Conservation (phyloP, 2,329 filamentous ascomycete genomes). For the Aspergillus candidus region DNA sequence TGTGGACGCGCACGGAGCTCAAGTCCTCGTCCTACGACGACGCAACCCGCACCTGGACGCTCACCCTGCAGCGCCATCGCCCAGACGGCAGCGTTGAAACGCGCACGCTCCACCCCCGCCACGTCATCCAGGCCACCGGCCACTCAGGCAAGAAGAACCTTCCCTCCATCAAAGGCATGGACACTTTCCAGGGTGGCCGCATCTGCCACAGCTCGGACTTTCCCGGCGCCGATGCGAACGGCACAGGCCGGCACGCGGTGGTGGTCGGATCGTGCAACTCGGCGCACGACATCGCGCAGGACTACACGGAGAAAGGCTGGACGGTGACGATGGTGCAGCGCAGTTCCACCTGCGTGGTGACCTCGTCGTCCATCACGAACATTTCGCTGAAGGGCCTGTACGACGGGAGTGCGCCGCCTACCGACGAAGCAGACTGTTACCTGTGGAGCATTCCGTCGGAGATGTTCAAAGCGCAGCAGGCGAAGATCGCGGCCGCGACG, state of each 20-base stretch:
- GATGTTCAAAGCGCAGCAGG: conserved; percentile 56
- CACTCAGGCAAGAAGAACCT: conserved; percentile 61
- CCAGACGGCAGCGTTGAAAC: conserved; percentile 38
- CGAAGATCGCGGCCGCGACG: conserved; percentile 38
- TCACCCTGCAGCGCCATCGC: conserved; percentile 44
- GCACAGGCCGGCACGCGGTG: conserved; percentile 54
- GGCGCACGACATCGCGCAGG: conserved; percentile 62
- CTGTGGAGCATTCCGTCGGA: conserved; percentile 53
- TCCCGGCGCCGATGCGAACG: conserved; percentile 44
- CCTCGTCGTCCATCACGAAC: conserved; percentile 48
- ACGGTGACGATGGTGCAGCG: conserved; percentile 65
- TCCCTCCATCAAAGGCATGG: conserved; percentile 43
- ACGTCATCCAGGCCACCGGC: conserved; percentile 62
- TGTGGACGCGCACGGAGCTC: conserved; percentile 55
- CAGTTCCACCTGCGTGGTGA: conserved; percentile 58
- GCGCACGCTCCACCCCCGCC: conserved; percentile 54
- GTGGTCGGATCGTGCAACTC: conserved; percentile 66
- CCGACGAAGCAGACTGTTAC: conserved; percentile 61
- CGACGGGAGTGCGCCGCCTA: conserved; percentile 47
- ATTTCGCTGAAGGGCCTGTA: conserved; percentile 50
- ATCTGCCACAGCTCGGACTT: conserved; percentile 60
- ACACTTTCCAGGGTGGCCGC: conserved; percentile 52
- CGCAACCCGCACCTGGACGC: conserved; percentile 47
- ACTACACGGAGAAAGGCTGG: conserved; percentile 61
- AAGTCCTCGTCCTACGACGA: conserved; percentile 48